These are phyloP conservation scores for Saccharomycopsis microspora DNA, from an alignment of 805 yeast genomes.

Conservation along the genomic window DNA sequence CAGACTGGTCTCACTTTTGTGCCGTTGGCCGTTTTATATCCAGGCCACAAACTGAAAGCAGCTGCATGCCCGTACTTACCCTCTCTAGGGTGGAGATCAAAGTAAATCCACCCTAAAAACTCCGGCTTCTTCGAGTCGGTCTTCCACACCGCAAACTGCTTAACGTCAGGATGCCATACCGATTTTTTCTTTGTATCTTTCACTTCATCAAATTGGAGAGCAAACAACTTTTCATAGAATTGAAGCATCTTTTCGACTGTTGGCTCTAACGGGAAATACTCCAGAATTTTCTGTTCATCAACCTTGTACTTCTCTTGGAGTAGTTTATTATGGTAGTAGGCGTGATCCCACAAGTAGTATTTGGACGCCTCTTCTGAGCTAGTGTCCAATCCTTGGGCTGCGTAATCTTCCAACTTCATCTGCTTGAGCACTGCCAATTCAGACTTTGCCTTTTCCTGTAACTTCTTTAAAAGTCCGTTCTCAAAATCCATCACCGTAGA, in stretches of 20 bases:
- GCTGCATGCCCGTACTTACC: constrained; percentile 90
- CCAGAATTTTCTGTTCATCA: constrained; percentile 59
- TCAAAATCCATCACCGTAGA: constrained; percentile 50
- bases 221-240: constrained; percentile 60
- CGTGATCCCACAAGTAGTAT: constrained; percentile 63
- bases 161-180: constrained; percentile 74
- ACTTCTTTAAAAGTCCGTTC: constrained; percentile 45
- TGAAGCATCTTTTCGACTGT: constrained; percentile 60
- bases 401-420: constrained; percentile 44
- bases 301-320: constrained; percentile 61
- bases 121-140: constrained; percentile 36
- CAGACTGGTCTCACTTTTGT: constrained; percentile 54
- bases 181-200: constrained; percentile 27
- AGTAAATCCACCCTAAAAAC: constrained; percentile 69
- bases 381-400: constrained; percentile 32
- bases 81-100: constrained; percentile 76
- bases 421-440: constrained; percentile 38
- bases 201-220: constrained; percentile 51
- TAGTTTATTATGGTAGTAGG: constrained; percentile 53
- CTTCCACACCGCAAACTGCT: constrained; percentile 61
- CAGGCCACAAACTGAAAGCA: constrained; percentile 56
- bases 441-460: constrained; percentile 45
- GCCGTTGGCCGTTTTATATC: constrained; percentile 36
- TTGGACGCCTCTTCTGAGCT: constrained; percentile 22
- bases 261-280: constrained; percentile 65